Evolutionary conservation across 1,284 basidiomycete species (phyloP).

Genomic region (Rhodotorula sp.): DNA sequence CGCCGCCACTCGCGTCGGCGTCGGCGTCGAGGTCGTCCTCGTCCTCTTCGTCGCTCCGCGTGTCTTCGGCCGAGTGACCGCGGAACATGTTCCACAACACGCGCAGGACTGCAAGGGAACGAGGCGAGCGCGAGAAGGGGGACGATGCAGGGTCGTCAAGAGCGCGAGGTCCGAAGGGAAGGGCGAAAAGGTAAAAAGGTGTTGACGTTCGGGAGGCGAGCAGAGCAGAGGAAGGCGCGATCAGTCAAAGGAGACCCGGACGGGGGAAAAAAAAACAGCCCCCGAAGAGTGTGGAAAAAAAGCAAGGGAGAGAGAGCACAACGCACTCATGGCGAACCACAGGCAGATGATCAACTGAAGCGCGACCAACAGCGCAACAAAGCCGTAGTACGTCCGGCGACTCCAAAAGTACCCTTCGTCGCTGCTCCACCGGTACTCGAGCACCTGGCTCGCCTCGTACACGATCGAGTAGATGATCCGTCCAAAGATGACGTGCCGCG

Average conservation of each 20-base stretch:
- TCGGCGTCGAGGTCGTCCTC: constrained; percentile 55
- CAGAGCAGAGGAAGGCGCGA: too few species aligned
- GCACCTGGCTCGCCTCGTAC: constrained; percentile 55
- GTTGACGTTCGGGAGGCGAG: too few species aligned
- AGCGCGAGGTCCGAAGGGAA: constrained; percentile 53
- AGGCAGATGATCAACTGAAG: constrained; percentile 59
- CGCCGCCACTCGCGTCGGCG: constrained; percentile 57
- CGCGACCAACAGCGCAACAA: constrained; percentile 60
- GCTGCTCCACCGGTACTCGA: constrained; percentile 63
- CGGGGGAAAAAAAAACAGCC: too few species aligned
- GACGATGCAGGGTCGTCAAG: too few species aligned
- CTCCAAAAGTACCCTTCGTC: constrained; percentile 62
- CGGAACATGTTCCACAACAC: constrained; percentile 68
- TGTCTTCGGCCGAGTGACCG: constrained; percentile 77
- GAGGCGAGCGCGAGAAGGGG: too few species aligned
- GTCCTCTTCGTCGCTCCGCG: constrained; percentile 76
- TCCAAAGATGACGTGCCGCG: constrained; percentile 75
- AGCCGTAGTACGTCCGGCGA: constrained; percentile 54
- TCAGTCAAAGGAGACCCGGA: too few species aligned
- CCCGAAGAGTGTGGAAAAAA: constrained; percentile 58
- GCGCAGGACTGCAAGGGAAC: constrained; percentile 51
- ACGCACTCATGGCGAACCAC: constrained; percentile 30
- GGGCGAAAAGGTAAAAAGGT: not conserved
- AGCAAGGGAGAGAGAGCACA: constrained; percentile 43
- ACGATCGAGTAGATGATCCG: constrained; percentile 64